Evolutionary conservation across 1,284 basidiomycete species (phyloP), one percentile per base, ranked within the genome.

Genomic region (Rhodotorula sp.): DNA sequence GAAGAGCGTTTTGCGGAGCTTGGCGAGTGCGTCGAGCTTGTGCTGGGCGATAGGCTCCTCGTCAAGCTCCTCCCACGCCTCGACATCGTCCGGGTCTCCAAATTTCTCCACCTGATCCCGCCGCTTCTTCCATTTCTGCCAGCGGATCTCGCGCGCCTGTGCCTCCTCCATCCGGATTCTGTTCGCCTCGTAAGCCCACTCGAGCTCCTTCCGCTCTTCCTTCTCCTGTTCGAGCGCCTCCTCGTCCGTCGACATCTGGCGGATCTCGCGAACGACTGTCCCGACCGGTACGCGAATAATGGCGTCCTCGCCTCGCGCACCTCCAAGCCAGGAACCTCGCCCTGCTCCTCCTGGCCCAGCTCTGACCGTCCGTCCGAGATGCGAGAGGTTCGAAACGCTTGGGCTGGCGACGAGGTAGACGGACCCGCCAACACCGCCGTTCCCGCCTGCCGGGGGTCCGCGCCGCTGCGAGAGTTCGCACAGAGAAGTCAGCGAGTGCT

Each of bases 361-460:
- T 37, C 85, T 85, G 30, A 92, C 81, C 31, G 88, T 87, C 68
- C 86, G 87, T 0, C 87, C 81, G 0, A 96, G 84, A 1, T 87
- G 84, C 11, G 88, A 85, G 37, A 97, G 87, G 0, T 89, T 90
- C 0, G 90, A 90, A 20, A 96, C 82, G 47, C 86, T 84, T 0
- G 87, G 83, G 0, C 89, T 88, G 2, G 92, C 89, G 56, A 87
- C 81, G 72, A 97, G 85, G 79, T 92, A 92, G 44, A 97, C 87
- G 71, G 90, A 87, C 2, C 91, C 92, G 34, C 94, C 94, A 57
- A 85, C 85, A 0, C 92, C 94, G 26, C 94, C 94, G 72, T 90
- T 89, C 1, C 93, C 94, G 2, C 94, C 94, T 16, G 90, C 91
- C 0, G 93, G 91, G 1, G 91, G 91, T 0, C 92, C 92, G 90